Evolutionary conservation across 2,329 filamentous ascomycete species (phyloP).

Genomic region (Epichloe uncinata): DNA sequence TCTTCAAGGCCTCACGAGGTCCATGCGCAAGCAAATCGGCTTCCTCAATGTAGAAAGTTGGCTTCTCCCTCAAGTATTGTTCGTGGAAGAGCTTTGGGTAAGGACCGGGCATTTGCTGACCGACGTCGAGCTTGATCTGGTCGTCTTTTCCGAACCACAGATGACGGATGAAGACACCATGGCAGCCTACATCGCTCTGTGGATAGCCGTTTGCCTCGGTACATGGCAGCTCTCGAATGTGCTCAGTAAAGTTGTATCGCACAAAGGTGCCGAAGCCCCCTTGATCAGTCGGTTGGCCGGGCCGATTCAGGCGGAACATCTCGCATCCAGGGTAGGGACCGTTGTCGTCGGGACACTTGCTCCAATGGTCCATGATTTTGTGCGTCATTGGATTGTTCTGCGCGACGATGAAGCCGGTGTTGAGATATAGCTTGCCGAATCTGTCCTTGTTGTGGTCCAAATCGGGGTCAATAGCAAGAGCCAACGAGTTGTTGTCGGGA

Average conservation of each 20-base stretch:
- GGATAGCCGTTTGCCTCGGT: slow-evolving; percentile 31
- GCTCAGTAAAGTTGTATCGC: slow-evolving; percentile 27
- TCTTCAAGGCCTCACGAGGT: slow-evolving; percentile 4
- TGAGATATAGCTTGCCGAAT: slow-evolving; percentile 29
- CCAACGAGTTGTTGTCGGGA: slow-evolving; percentile 26
- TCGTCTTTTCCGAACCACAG: slow-evolving; percentile 29
- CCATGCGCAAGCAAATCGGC: slow-evolving; percentile 18
- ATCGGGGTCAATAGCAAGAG: slow-evolving; percentile 27
- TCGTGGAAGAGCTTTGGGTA: slow-evolving; percentile 23
- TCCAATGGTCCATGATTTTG: slow-evolving; percentile 36
- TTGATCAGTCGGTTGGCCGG: slow-evolving; percentile 28
- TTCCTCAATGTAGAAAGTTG: slow-evolving; percentile 23
- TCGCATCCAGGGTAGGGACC: slow-evolving; percentile 25
- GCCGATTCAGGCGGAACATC: slow-evolving; percentile 22
- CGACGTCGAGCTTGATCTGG: slow-evolving; percentile 26
- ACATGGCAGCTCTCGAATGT: slow-evolving; percentile 27
- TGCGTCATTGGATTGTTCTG: slow-evolving; percentile 36
- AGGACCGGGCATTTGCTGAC: slow-evolving; percentile 23
- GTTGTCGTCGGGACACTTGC: slow-evolving; percentile 25
- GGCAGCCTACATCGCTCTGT: slow-evolving; percentile 23
- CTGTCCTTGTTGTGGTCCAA: slow-evolving; percentile 25
- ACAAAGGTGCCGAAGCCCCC: slow-evolving; percentile 30
- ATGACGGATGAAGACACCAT: slow-evolving; percentile 29
- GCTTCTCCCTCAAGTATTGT: slow-evolving; percentile 21
- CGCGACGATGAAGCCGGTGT: slow-evolving; percentile 40